Evolutionary conservation across 2,329 filamentous ascomycete species (phyloP), one percentile per base, ranked within the genome.

Genomic region (Xylaria polymorpha): DNA sequence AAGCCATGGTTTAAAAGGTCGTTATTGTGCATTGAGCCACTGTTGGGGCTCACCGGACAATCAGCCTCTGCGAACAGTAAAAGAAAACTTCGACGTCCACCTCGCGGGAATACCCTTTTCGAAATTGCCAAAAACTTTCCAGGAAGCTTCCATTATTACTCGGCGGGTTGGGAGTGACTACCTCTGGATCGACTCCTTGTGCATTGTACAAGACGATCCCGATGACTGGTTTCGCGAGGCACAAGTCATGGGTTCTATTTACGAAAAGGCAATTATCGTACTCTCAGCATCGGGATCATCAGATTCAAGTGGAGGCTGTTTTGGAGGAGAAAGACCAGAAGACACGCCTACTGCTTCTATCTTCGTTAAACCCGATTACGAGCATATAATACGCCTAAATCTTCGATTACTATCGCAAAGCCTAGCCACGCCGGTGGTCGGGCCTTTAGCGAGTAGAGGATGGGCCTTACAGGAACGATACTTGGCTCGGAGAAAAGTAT

Each of bases 111-210:
- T 50, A 29, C 22, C 46, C 46, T 14, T 29, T 29, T 50, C 22
- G 1, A 29, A 15, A 50, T 20, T 50, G 4, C 46, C 46, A 25
- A 50, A 18, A 4, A 50, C 46, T 7, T 50, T 50, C 46, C 46
- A 15, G 1, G 46, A 50, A 29, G 46, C 46, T 50, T 7, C 12
- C 20, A 41, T 57, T 10, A 43, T 57, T 6, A 25, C 35, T 43
- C 55, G n/a, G n/a, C 14, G 55, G n/a, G 41, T n/a, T 57, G 37
- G 55, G 55, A 57, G 9, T 57, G 35, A 57, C 55, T 57, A 57
- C 55, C 55, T 43, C 37, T 57, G 55, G 55, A 57, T 57, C 37
- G 55, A 57, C 37, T 22, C 55, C 20, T 29, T 57, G 12, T 57
- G 55, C 37, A 57, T 57, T 18, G 20, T 57, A 2, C 55, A 57